Conservation (phyloP, 371 early-diverging fungal species). For the Syncephalastrum racemosum region DNA sequence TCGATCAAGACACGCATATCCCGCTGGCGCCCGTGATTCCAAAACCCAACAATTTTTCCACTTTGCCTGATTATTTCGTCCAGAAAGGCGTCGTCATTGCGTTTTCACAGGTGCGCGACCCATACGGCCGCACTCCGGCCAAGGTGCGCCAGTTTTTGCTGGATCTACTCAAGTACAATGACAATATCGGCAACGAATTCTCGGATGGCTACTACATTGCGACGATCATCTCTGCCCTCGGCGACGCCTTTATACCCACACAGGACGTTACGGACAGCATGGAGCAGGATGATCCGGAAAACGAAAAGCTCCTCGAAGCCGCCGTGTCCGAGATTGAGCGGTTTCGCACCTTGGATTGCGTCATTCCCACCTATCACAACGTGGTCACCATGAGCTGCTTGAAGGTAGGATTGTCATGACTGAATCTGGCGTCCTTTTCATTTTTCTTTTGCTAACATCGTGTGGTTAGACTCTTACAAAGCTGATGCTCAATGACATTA, state of each 20-base stretch:
- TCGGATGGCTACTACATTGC: slow-evolving; percentile 83
- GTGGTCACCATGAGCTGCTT: slow-evolving; percentile 81
- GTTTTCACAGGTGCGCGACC: slow-evolving; percentile 69
- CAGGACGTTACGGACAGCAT: slow-evolving; percentile 34
- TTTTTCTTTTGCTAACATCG: neutral
- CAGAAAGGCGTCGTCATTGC: slow-evolving; percentile 82
- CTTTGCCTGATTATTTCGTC: slow-evolving; percentile 84
- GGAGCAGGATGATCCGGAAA: slow-evolving; percentile 49
- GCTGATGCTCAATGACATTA: slow-evolving; percentile 61
- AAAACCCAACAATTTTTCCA: slow-evolving; percentile 84
- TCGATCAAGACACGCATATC: slow-evolving; percentile 37
- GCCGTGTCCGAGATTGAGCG: slow-evolving; percentile 78
- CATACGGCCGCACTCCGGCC: slow-evolving; percentile 63
- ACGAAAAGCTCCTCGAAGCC: slow-evolving; percentile 47
- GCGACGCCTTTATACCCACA: slow-evolving; percentile 63
- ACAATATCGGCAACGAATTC: slow-evolving; percentile 87
- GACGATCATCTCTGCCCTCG: slow-evolving; percentile 69
- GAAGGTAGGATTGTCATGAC: slow-evolving; percentile 39
- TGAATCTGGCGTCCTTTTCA: neutral
- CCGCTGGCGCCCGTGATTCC: slow-evolving; percentile 65
- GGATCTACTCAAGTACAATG: slow-evolving; percentile 83
- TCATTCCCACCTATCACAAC: slow-evolving; percentile 87
- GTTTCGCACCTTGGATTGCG: slow-evolving; percentile 74
- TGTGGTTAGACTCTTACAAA: slow-evolving; percentile 34
- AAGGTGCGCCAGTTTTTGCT: slow-evolving; percentile 69